phyloP scores from a whole-genome alignment of 2,329 filamentous ascomycete species.

The Cladosporium sphaerospermum region DNA sequence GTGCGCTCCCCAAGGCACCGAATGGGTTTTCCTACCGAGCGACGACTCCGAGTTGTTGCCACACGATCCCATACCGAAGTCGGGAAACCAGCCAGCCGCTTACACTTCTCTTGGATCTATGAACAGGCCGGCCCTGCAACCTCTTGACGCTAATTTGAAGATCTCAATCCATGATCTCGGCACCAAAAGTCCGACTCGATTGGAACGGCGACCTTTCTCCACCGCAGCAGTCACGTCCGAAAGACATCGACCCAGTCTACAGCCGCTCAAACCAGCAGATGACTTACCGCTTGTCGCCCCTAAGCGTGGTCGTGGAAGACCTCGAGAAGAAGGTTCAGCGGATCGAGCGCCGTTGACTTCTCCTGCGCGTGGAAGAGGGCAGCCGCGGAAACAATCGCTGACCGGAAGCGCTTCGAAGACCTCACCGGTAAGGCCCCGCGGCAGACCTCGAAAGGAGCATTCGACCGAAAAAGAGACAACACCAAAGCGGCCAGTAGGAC shows the following conservation, averaged over 20 bases:
- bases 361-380: constrained; percentile 13
- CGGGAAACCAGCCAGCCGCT: too few species aligned
- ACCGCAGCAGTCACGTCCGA: not conserved
- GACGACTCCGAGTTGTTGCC: constrained; percentile 11
- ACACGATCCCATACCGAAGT: not conserved
- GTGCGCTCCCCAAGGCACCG: not conserved
- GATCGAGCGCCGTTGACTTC: not conserved
- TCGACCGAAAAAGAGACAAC: not conserved
- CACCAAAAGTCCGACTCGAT: not conserved
- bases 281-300: not conserved
- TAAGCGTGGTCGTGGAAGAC: constrained; percentile 16
- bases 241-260: not conserved
- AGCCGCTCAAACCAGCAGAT: not conserved
- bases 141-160: constrained; percentile 22
- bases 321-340: constrained; percentile 15
- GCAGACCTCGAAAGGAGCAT: not conserved
- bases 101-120: not conserved
- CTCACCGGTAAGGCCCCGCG: not conserved
- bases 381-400: constrained; percentile 12
- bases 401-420: not conserved
- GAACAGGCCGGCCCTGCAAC: constrained; percentile 19
- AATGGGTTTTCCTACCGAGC: constrained; percentile 11
- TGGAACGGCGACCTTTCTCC: not conserved
- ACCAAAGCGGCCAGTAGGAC: not conserved
- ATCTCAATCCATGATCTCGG: not conserved